phyloP scores from a whole-genome alignment of 1,284 basidiomycete genomes.

The Cryptococcus sp. region DNA sequence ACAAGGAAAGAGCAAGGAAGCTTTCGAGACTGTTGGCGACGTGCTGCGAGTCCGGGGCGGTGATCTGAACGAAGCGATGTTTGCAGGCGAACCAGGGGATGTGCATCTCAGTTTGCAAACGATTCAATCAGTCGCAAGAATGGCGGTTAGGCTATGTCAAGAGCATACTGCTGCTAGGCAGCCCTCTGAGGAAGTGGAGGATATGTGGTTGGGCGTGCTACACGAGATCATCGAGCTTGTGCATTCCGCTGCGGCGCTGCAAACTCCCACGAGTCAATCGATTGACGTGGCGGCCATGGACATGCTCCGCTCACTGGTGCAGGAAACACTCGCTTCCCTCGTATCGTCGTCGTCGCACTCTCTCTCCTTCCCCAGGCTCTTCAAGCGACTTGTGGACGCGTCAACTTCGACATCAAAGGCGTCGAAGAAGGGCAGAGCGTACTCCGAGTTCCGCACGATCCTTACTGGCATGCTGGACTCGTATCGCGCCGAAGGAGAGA shows the following conservation, averaged over 20 bases:
- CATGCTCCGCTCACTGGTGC: conserved; percentile 14
- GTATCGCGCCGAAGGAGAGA: conserved; percentile 86
- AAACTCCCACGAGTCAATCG: neutral
- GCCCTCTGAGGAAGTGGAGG: conserved; percentile 62
- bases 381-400: conserved; percentile 79
- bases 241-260: conserved; percentile 62
- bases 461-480: conserved; percentile 92
- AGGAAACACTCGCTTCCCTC: conserved; percentile 77
- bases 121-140: conserved; percentile 59
- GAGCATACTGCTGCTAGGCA: conserved; percentile 59
- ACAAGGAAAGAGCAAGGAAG: conserved; percentile 64
- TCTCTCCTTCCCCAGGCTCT: conserved; percentile 86
- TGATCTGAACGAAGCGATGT: conserved; percentile 58
- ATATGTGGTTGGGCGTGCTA: conserved; percentile 87
- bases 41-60: conserved; percentile 64
- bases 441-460: conserved; percentile 88
- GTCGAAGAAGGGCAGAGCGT: conserved; percentile 57
- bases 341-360: conserved; percentile 80
- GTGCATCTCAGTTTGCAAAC: conserved; percentile 55
- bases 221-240: conserved; percentile 77
- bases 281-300: neutral
- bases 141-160: conserved; percentile 68
- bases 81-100: conserved; percentile 45
- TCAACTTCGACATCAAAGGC: conserved; percentile 39
- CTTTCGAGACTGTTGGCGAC: conserved; percentile 66